These are phyloP conservation scores for Candida gigantensis DNA, from an alignment of 1,139 yeast species.

Conservation along the genomic window DNA sequence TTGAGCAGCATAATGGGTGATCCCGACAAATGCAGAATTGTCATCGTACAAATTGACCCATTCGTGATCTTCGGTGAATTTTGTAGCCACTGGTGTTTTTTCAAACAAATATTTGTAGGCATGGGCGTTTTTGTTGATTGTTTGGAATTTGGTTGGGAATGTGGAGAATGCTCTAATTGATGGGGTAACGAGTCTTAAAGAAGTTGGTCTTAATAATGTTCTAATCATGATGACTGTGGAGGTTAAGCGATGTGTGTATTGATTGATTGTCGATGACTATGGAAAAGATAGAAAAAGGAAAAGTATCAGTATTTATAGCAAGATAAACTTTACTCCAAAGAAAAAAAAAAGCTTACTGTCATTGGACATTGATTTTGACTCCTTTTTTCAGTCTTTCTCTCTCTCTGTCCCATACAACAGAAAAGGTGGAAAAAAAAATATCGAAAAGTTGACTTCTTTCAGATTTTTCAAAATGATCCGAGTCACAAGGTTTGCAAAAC, in stretches of 20 bases:
- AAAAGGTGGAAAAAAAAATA: background rate
- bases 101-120: constrained; percentile 49
- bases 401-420: too few relatives aligned
- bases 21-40: constrained; percentile 83
- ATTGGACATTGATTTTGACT: constrained; percentile 1
- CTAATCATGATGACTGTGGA: constrained; percentile 11
- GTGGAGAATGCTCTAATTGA: constrained; percentile 9
- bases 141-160: constrained; percentile 20
- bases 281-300: background rate
- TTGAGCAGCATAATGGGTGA: constrained; percentile 93
- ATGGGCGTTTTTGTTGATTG: constrained; percentile 51
- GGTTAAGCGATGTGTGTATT: background rate
- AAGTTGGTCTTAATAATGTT: constrained; percentile 16
- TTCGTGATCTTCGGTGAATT: constrained; percentile 90
- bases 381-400: too few relatives aligned
- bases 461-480: too few relatives aligned
- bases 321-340: background rate
- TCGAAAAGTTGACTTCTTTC: too few relatives aligned
- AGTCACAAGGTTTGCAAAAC: too few relatives aligned
- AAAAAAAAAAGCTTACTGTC: background rate
- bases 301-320: too few relatives aligned
- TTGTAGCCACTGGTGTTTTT: constrained; percentile 53
- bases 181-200: constrained; percentile 8
- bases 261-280: background rate
- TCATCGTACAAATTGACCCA: constrained; percentile 89